A percentile compares a stretch with the other conserved stretches of the same genome.
phyloP scores from a whole-genome alignment of 2,329 filamentous ascomycete species.

The Rosellinia necatrix region DNA sequence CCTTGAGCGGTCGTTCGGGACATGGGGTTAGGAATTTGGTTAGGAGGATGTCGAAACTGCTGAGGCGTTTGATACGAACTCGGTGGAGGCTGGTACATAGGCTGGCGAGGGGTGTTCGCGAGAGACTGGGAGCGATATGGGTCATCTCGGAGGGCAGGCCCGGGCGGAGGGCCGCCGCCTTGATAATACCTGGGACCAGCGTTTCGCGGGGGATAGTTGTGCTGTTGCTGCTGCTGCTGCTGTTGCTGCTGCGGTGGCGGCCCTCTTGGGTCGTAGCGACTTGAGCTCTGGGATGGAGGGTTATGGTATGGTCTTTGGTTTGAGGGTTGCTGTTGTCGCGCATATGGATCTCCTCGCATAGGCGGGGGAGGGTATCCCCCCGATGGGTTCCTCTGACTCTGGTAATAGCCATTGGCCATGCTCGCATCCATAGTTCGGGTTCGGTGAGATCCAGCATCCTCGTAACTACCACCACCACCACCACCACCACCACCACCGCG shows the following conservation, averaged over 20 bases:
- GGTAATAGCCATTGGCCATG: conserved; percentile 57
- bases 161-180: conserved; percentile 57
- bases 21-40: conserved; percentile 65
- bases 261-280: conserved; percentile 68
- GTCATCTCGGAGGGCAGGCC: conserved; percentile 79
- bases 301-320: conserved; percentile 72
- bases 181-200: conserved; percentile 65
- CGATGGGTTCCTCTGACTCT: conserved; percentile 57
- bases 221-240: conserved; percentile 52
- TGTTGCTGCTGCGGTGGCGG: conserved; percentile 52
- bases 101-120: conserved; percentile 74
- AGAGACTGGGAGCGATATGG: conserved; percentile 92
- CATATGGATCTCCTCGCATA: conserved; percentile 44
- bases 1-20: conserved; percentile 89
- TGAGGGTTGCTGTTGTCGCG: conserved; percentile 51
- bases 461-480: conserved; percentile 42
- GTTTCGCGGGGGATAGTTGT: conserved; percentile 50
- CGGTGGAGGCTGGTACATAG: conserved; percentile 69
- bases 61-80: conserved; percentile 67
- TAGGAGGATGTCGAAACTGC: conserved; percentile 79
- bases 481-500: conserved; percentile 45
- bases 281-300: conserved; percentile 53
- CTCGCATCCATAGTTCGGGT: conserved; percentile 51
- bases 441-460: conserved; percentile 44
- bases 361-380: conserved; percentile 48